A percentile compares a stretch with the other conserved stretches of the same genome.
Evolutionary conservation across 2,329 filamentous ascomycete species (phyloP).

Genomic region (Claviceps digitariae): DNA sequence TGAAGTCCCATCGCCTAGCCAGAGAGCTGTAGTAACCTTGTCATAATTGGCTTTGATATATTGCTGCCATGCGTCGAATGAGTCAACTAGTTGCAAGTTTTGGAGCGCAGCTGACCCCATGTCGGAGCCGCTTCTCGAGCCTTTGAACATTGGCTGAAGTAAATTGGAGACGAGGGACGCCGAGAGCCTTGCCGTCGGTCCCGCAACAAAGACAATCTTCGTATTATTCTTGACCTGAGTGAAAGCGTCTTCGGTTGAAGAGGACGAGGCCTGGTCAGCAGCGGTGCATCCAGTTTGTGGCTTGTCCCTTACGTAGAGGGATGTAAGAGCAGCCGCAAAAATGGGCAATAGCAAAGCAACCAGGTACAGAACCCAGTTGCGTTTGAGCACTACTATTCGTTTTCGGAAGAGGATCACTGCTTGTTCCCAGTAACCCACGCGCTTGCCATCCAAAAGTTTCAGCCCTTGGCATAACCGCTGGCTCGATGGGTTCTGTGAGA

Average conservation of each 20-base stretch:
- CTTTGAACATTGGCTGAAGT: conserved; percentile 27
- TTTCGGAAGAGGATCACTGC: conserved; percentile 65
- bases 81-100: conserved; percentile 43
- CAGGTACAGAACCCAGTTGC: conserved; percentile 64
- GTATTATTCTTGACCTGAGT: conserved; percentile 19
- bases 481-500: conserved; percentile 8
- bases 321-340: conserved; percentile 64
- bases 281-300: conserved; percentile 38
- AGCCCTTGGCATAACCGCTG: conserved; percentile 22
- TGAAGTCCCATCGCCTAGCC: conserved; percentile 48
- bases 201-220: conserved; percentile 17
- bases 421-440: conserved; percentile 58
- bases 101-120: conserved; percentile 9
- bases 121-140: conserved; percentile 10
- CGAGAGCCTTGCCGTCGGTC: conserved; percentile 25
- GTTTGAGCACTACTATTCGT: conserved; percentile 59
- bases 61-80: conserved; percentile 52
- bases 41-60: conserved; percentile 49
- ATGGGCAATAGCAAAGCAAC: conserved; percentile 68
- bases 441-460: conserved; percentile 52
- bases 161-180: conserved; percentile 16
- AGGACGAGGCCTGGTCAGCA: conserved; percentile 29
- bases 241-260: conserved; percentile 23
- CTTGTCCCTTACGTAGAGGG: conserved; percentile 55
- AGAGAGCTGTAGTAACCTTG: conserved; percentile 64